Percentiles rank a stretch among this genome's conserved stretches.
These are phyloP conservation scores for Trichosporon faecale DNA, from an alignment of 1,284 basidiomycete species.

Conservation along the genomic window DNA sequence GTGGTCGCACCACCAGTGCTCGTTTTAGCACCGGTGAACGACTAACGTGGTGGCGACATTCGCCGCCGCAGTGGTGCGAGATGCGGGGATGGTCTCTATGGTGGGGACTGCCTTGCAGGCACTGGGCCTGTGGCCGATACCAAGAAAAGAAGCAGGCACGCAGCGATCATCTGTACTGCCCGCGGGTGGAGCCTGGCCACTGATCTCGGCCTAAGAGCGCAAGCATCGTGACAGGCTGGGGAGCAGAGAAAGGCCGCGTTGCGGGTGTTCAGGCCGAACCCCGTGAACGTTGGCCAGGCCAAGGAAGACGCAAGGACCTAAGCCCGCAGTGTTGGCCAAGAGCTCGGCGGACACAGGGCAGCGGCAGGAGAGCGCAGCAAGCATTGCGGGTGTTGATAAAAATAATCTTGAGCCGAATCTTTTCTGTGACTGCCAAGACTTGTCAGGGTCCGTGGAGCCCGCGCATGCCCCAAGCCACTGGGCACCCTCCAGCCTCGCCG, in stretches of 20 bases:
- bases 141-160: too few relatives aligned
- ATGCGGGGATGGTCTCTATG: neutral
- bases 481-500: neutral
- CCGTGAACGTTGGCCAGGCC: neutral
- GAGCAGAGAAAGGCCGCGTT: neutral
- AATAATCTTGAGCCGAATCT: conserved; percentile 9
- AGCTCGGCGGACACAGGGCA: neutral
- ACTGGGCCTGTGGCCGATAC: too few relatives aligned
- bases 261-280: neutral
- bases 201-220: neutral
- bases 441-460: neutral
- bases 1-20: neutral
- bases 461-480: conserved; percentile 5
- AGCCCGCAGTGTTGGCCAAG: neutral
- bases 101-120: neutral
- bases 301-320: neutral
- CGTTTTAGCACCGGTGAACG: neutral
- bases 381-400: neutral
- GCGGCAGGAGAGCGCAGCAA: neutral
- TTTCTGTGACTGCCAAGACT: neutral
- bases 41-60: neutral
- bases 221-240: neutral
- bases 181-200: neutral
- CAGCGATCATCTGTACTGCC: neutral
- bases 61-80: neutral